Base-by-base conservation (phyloP, 2,329 filamentous ascomycete genomes). In the Ceratocystis colombiana region DNA sequence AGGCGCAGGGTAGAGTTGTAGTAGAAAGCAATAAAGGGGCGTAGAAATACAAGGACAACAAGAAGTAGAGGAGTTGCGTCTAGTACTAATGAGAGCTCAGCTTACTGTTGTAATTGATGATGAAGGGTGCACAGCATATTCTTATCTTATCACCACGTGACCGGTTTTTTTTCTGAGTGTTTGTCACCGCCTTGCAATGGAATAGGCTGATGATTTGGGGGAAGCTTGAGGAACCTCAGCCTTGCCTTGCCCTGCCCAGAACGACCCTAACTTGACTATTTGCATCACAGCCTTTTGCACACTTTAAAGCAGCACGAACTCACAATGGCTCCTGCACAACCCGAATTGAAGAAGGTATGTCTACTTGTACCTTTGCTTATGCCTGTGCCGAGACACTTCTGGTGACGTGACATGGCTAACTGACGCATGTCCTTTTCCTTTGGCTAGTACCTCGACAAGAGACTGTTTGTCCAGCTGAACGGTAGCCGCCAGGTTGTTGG, bases 401-500 rank as follows among this genome's bases (percentile, higher is more conserved):
- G 37, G 12, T 41, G 37, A 15, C 12, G 37, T 41, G 37, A 41
- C 12, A 41, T 41, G 37, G 37, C 37, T 41, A n/a, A 10, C 15
- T 53, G 48, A 53, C 46, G 20, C 46, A 48, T 53, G 20, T 28
- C n/a, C 37, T 22, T 17, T 53, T n/a, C 28, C 15, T 3, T n/a
- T 55, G 37, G 10, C 30, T 73, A 99, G 94, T 99, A 99, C 78
- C 91, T 99, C 78, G 94, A 99, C 82, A 99, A 99, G 85, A 85
- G 93, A 78, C 84, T 99, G 74, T 96, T 96, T 77, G 91, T 97
- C 71, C 93, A 99, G 77, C 81, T 99, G 65, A 99, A 99, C 78
- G 94, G 94, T 74, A 96, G 92, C 77, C 89, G 94, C 76, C 97
- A 96, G 78, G 93, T 99, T 69, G 90, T 96, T 76, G 94, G 95